Evolutionary conservation across 352 stramenopile species (phyloP), one percentile per base, ranked within the genome.

Genomic region (Halophytophthora polymorphica): DNA sequence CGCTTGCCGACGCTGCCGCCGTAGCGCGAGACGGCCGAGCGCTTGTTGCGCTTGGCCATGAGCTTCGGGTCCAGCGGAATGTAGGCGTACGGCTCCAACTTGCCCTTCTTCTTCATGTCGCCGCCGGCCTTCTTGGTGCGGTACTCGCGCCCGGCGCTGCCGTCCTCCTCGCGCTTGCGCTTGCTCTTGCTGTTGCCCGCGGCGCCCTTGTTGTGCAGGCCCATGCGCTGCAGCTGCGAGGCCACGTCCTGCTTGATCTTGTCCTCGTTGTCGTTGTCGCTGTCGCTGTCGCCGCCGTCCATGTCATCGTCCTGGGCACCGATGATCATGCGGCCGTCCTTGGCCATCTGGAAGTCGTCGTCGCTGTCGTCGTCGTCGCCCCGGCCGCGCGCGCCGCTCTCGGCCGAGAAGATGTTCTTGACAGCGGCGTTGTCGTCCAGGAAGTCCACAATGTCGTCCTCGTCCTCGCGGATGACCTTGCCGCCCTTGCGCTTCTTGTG

Each of bases 1-100:
- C 79, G 73, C 75, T 91, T 90, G 53, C 84, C 84, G 29, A 92
- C 74, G 57, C 72, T 93, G 36, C 67, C 69, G 43, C 78, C 83
- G 56, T 91, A 95, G 46, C 75, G 78, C 49, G 73, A 77, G 44
- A 95, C 83, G 15, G 82, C 85, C 39, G 64, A 75, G 53, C 82
- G 80, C 61, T 92, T 93, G 76, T 93, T 91, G 60, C 83, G 80
- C 66, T 90, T 92, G 50, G 83, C 82, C 85, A 95, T 98, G 39
- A 96, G 77, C 63, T 97, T 98, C 15, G 92, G 92, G 74, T 99
- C 92, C 40, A 99, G 73, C 47, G 95, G 95, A 55, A 99, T 97
- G 77, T 98, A 99, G 8, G 96, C 95, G 69, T 98, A 99, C 46
- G 96, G 96, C 64, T 98, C 95, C 25, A 98, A 90, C 73, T 98